These are phyloP conservation scores for Antrodiella citrinella DNA, from an alignment of 768 basidiomycete species.

Conservation along the genomic window DNA sequence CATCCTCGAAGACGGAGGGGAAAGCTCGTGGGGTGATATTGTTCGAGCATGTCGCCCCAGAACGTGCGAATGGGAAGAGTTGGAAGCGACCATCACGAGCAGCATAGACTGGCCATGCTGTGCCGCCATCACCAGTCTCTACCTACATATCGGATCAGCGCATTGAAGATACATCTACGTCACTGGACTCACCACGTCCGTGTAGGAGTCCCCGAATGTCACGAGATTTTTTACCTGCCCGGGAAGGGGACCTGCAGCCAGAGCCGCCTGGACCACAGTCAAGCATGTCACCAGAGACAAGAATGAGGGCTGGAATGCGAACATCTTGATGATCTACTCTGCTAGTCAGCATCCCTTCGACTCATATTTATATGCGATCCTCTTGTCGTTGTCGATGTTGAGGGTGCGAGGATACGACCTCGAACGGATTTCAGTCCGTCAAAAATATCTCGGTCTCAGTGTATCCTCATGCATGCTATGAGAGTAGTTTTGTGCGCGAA, in stretches of 20 bases:
- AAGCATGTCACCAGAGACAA: background rate
- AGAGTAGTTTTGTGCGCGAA: background rate
- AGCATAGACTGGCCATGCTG: constrained; percentile 55
- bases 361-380: too few species aligned
- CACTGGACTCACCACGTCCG: constrained; percentile 29
- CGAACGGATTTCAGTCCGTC: too few species aligned
- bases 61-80: constrained; percentile 49
- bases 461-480: background rate
- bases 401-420: too few species aligned
- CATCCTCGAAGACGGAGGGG: constrained; percentile 49
- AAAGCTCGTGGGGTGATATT: constrained; percentile 48
- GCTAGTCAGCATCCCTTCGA: too few species aligned
- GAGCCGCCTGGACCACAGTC: background rate
- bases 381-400: too few species aligned
- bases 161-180: background rate
- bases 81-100: constrained; percentile 44
- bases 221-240: constrained; percentile 55
- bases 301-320: background rate
- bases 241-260: constrained; percentile 15
- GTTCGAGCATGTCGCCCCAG: constrained; percentile 63
- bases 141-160: too few species aligned
- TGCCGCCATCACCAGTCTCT: constrained; percentile 30
- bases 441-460: background rate
- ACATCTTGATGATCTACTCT: too few species aligned
- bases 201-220: constrained; percentile 64